A percentile compares a stretch with the other conserved stretches of the same genome.
These are phyloP conservation scores for Zygosaccharomyces gambellarensis DNA, from an alignment of 805 yeast species.

Conservation along the genomic window DNA sequence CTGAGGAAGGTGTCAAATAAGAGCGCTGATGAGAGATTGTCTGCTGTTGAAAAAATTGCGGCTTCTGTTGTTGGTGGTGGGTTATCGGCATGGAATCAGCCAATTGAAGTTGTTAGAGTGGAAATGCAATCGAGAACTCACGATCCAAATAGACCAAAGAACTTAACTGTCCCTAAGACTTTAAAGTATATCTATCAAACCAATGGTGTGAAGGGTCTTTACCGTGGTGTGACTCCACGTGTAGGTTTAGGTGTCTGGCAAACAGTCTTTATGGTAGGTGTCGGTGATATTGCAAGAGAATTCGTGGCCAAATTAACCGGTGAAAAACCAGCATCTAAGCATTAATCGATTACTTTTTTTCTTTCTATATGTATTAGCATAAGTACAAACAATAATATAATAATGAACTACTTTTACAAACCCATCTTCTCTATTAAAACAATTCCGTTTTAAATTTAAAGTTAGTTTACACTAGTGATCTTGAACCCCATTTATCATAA, in stretches of 20 bases:
- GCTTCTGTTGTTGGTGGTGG: conserved; percentile 96
- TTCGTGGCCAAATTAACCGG: conserved; percentile 60
- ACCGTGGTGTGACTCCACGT: conserved; percentile 96
- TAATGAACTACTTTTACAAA: conserved; percentile 4
- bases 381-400: background rate
- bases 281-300: conserved; percentile 89
- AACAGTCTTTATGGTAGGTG: conserved; percentile 96
- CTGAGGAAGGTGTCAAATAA: conserved; percentile 65
- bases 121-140: conserved; percentile 96
- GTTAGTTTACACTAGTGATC: background rate
- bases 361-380: background rate
- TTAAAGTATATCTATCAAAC: conserved; percentile 75
- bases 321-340: conserved; percentile 44
- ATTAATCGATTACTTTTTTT: conserved; percentile 6
- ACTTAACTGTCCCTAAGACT: conserved; percentile 71
- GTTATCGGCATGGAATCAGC: conserved; percentile 97
- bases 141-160: conserved; percentile 94
- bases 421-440: background rate
- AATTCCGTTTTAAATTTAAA: background rate
- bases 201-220: conserved; percentile 85
- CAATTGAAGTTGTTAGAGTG: conserved; percentile 94
- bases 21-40: conserved; percentile 52
- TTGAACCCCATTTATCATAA: conserved; percentile 63
- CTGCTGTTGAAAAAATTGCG: conserved; percentile 72
- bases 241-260: conserved; percentile 97